Evolutionary conservation across 106 monocot genomes (phyloP).

Genomic region (Dactylorhiza incarnata): DNA sequence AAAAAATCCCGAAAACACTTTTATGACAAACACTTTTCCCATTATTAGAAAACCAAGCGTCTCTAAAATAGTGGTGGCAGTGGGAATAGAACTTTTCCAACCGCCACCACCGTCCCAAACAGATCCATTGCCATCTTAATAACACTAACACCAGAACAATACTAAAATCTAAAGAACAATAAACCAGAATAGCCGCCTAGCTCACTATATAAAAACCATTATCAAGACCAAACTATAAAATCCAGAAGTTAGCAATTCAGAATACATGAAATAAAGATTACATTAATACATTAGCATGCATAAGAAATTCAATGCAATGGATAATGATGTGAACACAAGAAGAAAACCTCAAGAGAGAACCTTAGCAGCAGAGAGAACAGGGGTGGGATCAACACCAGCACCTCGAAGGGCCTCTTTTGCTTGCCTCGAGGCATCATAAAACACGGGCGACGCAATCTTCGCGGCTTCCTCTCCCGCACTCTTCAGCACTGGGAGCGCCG

Average conservation of each 20-base stretch:
- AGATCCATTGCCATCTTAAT: too few relatives aligned
- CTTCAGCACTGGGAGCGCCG: constrained; percentile 43
- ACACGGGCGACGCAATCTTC: constrained; percentile 64
- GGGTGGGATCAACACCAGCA: constrained; percentile 65
- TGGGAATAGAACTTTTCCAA: too few relatives aligned
- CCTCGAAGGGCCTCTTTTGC: constrained; percentile 66
- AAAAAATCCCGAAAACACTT: too few relatives aligned
- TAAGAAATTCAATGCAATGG: neutral
- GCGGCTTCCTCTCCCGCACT: constrained; percentile 62
- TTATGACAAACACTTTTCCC: too few relatives aligned
- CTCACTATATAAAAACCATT: neutral
- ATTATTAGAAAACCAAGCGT: too few relatives aligned
- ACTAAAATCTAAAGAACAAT: too few relatives aligned
- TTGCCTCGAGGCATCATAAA: constrained; percentile 66
- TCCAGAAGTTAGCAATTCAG: neutral
- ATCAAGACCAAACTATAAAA: neutral
- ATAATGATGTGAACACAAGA: neutral
- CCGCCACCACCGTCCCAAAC: too few relatives aligned
- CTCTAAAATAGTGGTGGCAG: too few relatives aligned
- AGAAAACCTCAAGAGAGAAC: constrained; percentile 13
- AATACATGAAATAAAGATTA: neutral
- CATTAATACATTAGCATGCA: neutral
- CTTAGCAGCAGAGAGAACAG: constrained; percentile 61
- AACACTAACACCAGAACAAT: too few relatives aligned
- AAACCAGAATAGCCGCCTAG: neutral